Evolutionary conservation across 2,329 filamentous ascomycete genomes (phyloP), one percentile per base, ranked within the genome.

Genomic region (Davidsoniella eucalypti): DNA sequence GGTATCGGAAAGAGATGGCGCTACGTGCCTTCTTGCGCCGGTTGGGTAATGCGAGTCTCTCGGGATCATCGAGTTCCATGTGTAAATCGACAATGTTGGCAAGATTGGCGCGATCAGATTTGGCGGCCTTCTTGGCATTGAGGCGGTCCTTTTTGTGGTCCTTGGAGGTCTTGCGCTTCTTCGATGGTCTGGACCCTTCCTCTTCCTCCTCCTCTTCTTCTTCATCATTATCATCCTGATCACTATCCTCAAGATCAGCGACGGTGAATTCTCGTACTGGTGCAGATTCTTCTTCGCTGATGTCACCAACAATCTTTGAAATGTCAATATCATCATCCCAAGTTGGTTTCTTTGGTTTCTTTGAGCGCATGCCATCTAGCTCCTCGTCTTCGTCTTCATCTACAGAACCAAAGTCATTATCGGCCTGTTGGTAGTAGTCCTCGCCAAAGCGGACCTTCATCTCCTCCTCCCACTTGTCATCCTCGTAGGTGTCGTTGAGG

Each of bases 311-410:
- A 47, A 95, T 73, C 63, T 94, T 90, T 54, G 84, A 87, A 67
- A 98, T 96, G 61, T 96, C 88, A 58, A 98, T 95, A 61, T 98
- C 92, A 60, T 96, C 87, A 58, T 95, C 86, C 83, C 90, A 98
- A 55, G 79, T 84, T 8, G 86, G 87, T 67, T 94, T 94, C 71
- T 85, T 87, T 8, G 75, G 66, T 55, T 72, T 72, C 39, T 67
- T 33, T 12, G 26, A 33, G 26, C 3, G 26, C 26, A 10, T 33
- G 26, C 8, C 26, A 33, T 72, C 75, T 54, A 81, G 84, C 56
- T 79, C 81, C 1, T 75, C 71, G 21, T 82, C 76, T 16, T 75
- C 84, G 52, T 65, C 71, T 10, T 84, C 84, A 14, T 75, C 73
- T 2, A 69, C 75, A 54, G 82, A 84, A 56, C 79, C 82, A 1